A percentile compares a stretch with the other conserved stretches of the same genome.
These are phyloP conservation scores for Apiospora marii DNA, from an alignment of 2,329 filamentous ascomycete genomes.

Conservation along the genomic window DNA sequence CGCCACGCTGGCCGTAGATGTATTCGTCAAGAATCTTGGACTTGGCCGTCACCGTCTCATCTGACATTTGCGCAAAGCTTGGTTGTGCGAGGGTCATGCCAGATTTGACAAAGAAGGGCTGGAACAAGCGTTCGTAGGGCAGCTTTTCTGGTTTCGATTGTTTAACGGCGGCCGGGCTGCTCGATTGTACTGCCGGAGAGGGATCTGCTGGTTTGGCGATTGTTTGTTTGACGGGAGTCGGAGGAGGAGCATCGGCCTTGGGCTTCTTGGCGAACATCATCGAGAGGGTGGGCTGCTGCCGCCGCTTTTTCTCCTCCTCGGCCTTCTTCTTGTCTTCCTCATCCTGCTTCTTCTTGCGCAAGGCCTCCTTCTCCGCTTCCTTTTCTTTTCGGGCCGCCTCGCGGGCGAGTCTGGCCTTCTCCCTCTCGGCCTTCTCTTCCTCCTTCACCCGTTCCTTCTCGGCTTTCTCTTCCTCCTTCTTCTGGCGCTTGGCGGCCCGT, in stretches of 20 bases:
- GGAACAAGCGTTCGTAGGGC: slow-evolving; percentile 75
- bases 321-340: slow-evolving; percentile 54
- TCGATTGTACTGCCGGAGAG: slow-evolving; percentile 37
- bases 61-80: slow-evolving; percentile 62
- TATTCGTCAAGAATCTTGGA: slow-evolving; percentile 61
- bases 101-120: slow-evolving; percentile 81
- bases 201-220: slow-evolving; percentile 26
- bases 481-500: slow-evolving; percentile 54
- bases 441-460: slow-evolving; percentile 47
- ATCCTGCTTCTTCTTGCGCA: slow-evolving; percentile 57
- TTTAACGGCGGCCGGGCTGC: slow-evolving; percentile 27
- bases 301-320: slow-evolving; percentile 30
- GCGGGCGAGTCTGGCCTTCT: slow-evolving; percentile 29
- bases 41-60: slow-evolving; percentile 61
- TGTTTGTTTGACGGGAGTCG: background rate
- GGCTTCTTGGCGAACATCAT: slow-evolving; percentile 33
- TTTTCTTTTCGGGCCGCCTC: slow-evolving; percentile 40
- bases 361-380: slow-evolving; percentile 50
- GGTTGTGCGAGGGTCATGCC: slow-evolving; percentile 74
- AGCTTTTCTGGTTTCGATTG: slow-evolving; percentile 45
- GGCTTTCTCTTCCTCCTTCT: slow-evolving; percentile 57
- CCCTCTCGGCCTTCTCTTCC: slow-evolving; percentile 35
- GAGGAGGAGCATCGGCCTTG: slow-evolving; percentile 24
- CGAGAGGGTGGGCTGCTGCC: slow-evolving; percentile 16
- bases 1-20: slow-evolving; percentile 55